Base-by-base conservation (phyloP, 192 early-diverging fungal species). In the Coemansia sp. region DNA sequence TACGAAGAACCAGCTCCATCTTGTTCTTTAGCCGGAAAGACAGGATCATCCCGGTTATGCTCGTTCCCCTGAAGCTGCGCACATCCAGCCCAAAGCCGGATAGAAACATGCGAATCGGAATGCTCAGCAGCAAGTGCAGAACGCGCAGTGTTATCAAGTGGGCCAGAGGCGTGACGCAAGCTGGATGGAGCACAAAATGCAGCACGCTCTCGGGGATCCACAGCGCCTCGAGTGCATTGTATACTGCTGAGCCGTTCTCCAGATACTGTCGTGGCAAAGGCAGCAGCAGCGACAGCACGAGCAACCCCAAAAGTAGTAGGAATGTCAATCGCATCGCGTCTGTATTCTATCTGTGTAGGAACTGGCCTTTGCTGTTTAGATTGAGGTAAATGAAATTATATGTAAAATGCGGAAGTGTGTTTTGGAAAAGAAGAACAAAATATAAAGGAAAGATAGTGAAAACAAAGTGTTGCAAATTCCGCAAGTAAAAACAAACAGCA, bases 31-130 rank as follows among this genome's bases (percentile, higher is more conserved):
- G 25, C 4, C 56, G 64, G 13, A 76, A 44, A 16, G 63, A 73
- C 4, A 83, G 48, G 19, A 71, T 45, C 9, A 83, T 53, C 4
- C 80, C 75, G 14, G 62, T 45, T n/a, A 76, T 54, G 42, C 80
- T 74, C 20, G 65, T 83, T 14, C 80, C 80, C 48, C 63, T 72
- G 51, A 83, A 76, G 17, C 72, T 67, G 7, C 69, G 59, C 25
- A 77, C 75, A 13, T 74, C 69, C 16, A 83, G 56, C 2, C 80
- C 80, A 60, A 83, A 83, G 39, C 80, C 57, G 17, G 61, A 65
- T 11, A 83, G 40, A 37, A 83, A 83, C 42, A 69, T 55, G 12
- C 75, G 75, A 11, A 76, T 66, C 2, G 75, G 80, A 48, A 74
- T 64, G 53, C 75, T 71, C 48, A 77, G 51, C 17, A 68, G 61